These are phyloP conservation scores for Phialocephala sp. DNA, from an alignment of 2,329 filamentous ascomycete genomes.

Conservation along the genomic window DNA sequence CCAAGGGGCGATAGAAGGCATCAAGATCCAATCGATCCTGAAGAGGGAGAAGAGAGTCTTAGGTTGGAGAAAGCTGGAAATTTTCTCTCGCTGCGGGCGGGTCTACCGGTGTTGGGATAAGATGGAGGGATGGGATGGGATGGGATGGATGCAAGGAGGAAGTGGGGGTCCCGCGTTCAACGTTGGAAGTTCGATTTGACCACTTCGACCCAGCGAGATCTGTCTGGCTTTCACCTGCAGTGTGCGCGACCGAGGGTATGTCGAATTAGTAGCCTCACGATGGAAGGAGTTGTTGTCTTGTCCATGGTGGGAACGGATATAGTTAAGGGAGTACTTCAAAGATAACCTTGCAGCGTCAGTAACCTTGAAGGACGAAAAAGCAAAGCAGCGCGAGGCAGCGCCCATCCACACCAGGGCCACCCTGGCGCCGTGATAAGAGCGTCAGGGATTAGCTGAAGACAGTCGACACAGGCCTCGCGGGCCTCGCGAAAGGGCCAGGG, in stretches of 20 bases:
- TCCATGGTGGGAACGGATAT: not conserved
- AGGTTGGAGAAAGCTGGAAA: constrained; percentile 8
- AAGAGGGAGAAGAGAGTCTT: constrained; percentile 20
- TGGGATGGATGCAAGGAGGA: not conserved
- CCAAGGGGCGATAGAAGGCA: constrained; percentile 35
- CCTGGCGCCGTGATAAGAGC: constrained; percentile 1
- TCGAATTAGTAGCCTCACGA: constrained; percentile 8
- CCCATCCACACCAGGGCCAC: not conserved
- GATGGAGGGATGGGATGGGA: not conserved
- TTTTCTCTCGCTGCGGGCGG: constrained; percentile 17
- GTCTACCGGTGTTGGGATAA: not conserved
- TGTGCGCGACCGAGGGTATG: constrained; percentile 1
- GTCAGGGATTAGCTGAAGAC: not conserved
- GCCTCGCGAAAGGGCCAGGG: not conserved
- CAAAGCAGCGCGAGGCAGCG: constrained; percentile 1
- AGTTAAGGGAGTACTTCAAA: not conserved
- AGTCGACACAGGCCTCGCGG: not conserved
- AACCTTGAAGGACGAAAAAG: not conserved
- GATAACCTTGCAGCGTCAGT: not conserved
- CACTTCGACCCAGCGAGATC: not conserved
- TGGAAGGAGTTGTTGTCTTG: not conserved
- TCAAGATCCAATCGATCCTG: constrained; percentile 29
- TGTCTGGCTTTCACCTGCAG: not conserved
- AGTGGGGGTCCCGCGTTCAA: not conserved
- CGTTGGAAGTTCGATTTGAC: not conserved